Evolutionary conservation across 1,284 basidiomycete species (phyloP).

Genomic region (Cryptococcus jaspeensis): DNA sequence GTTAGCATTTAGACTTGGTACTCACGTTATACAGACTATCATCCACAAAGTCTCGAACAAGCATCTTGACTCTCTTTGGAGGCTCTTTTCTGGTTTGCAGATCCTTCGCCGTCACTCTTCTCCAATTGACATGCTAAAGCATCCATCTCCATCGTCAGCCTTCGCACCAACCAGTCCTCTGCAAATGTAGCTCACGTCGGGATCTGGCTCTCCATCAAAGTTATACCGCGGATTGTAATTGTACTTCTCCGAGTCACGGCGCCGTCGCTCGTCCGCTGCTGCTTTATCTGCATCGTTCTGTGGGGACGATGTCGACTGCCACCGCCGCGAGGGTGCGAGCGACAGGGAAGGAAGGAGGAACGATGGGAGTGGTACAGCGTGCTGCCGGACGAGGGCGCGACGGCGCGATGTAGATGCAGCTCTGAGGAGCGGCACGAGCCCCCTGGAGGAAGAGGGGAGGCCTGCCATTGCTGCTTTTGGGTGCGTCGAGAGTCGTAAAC

Average conservation of each 20-base stretch:
- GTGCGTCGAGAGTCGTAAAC: no score
- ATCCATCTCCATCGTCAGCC: background rate
- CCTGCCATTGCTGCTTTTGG: constrained; percentile 1
- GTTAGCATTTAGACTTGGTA: background rate
- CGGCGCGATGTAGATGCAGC: background rate
- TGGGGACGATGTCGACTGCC: constrained; percentile 5
- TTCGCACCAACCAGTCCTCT: background rate
- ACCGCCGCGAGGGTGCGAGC: background rate
- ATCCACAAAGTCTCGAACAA: constrained; percentile 94
- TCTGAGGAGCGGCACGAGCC: background rate
- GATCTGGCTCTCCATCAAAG: constrained; percentile 41
- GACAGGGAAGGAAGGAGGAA: constrained; percentile 5
- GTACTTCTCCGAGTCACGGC: constrained; percentile 29
- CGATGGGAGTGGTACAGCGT: background rate
- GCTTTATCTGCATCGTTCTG: background rate
- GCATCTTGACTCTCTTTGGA: constrained; percentile 84
- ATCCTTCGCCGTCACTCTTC: constrained; percentile 70
- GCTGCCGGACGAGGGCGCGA: no score
- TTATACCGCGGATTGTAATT: constrained; percentile 49
- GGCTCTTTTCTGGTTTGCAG: constrained; percentile 63
- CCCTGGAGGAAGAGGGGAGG: constrained; percentile 7
- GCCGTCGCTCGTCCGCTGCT: background rate
- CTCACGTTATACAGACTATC: constrained; percentile 86
- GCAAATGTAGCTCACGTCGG: constrained; percentile 32
- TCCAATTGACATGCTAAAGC: constrained; percentile 55